A percentile compares a stretch with the other conserved stretches of the same genome.
Evolutionary conservation across 495 filamentous ascomycete species (phyloP).

Genomic region (Cercophora scortea): DNA sequence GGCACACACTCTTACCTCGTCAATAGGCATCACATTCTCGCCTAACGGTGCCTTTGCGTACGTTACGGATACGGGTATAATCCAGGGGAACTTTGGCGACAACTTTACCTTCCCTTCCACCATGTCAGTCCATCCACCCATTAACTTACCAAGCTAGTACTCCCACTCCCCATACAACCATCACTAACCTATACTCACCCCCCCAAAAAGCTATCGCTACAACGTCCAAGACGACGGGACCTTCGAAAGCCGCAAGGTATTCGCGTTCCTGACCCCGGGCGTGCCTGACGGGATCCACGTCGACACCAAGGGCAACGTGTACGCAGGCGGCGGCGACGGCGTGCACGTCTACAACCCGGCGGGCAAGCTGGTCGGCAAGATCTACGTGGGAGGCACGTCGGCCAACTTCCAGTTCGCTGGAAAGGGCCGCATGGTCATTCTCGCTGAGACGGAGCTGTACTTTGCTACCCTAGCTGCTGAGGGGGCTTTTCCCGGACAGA

Average conservation of each 20-base stretch:
- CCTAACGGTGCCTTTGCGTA: constrained; percentile 43
- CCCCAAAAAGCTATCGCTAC: constrained; percentile 24
- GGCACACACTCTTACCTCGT: too few species aligned
- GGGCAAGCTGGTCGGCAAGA: constrained; percentile 51
- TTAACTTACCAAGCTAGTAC: background rate
- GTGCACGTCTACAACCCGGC: constrained; percentile 50
- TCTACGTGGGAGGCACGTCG: constrained; percentile 30
- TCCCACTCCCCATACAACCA: too few species aligned
- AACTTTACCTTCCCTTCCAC: constrained; percentile 23
- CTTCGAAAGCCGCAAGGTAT: constrained; percentile 35
- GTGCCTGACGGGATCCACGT: constrained; percentile 53
- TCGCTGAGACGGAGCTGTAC: constrained; percentile 38
- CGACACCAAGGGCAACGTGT: constrained; percentile 51
- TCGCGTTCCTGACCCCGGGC: constrained; percentile 46
- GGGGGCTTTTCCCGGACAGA: constrained; percentile 21
- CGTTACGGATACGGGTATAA: constrained; percentile 45
- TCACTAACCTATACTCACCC: too few species aligned
- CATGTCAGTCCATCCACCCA: constrained; percentile 22
- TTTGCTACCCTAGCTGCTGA: constrained; percentile 36
- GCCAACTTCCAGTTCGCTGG: constrained; percentile 53
- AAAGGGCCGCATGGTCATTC: constrained; percentile 44
- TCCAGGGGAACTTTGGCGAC: constrained; percentile 31
- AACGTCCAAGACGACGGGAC: constrained; percentile 31
- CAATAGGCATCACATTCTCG: constrained; percentile 43
- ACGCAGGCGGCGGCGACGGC: constrained; percentile 50